Percentiles rank a stretch among this genome's conserved stretches.
Conservation (phyloP, 208 protist species). For the Lotmaria passim region DNA sequence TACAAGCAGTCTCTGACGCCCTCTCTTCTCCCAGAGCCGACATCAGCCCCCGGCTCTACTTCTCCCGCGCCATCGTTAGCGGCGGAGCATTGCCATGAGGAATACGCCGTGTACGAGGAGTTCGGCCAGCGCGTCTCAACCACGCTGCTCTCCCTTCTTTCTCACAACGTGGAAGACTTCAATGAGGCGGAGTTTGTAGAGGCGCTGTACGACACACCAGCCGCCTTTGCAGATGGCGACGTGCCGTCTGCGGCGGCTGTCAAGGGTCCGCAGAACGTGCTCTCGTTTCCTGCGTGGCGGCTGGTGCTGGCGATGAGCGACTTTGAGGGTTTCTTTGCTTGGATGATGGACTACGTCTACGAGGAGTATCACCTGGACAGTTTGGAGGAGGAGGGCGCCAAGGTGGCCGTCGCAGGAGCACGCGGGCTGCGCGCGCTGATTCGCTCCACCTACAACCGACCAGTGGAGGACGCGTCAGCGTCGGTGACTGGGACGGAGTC, state of each 20-base stretch:
- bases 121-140: conserved; percentile 59
- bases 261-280: conserved; percentile 41
- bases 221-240: conserved; percentile 19
- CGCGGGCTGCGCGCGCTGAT: conserved; percentile 76
- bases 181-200: conserved; percentile 83
- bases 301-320: conserved; percentile 77
- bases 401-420: conserved; percentile 61
- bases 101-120: conserved; percentile 69
- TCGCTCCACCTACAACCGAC: conserved; percentile 52
- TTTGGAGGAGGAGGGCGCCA: conserved; percentile 17
- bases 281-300: conserved; percentile 83
- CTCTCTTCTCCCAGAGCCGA: background rate
- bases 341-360: conserved; percentile 87
- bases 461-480: background rate
- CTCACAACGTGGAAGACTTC: conserved; percentile 56
- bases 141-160: conserved; percentile 57
- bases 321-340: conserved; percentile 80
- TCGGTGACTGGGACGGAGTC: background rate
- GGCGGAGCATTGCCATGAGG: conserved; percentile 68
- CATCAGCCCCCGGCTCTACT: background rate
- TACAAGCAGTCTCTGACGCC: background rate
- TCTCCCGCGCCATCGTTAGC: background rate
- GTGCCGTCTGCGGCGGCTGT: background rate
- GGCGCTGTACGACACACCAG: conserved; percentile 70
- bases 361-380: conserved; percentile 75